phyloP scores from a whole-genome alignment of 2,329 filamentous ascomycete species.

The Aulographum hederae region DNA sequence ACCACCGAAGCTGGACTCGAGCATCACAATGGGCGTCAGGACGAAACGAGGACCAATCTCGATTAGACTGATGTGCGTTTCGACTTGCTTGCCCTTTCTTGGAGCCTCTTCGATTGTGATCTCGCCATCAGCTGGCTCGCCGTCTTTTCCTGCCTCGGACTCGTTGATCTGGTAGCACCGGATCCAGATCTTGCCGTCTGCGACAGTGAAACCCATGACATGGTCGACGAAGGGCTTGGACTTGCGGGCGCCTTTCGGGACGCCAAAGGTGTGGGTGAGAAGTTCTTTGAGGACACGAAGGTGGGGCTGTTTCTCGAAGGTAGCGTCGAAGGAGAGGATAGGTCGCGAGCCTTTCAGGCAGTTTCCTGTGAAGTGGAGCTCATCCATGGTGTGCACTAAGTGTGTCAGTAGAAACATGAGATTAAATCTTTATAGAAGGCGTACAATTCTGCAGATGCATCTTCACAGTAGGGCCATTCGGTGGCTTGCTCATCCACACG shows the following conservation, averaged over 20 bases:
- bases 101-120: slow-evolving; percentile 12
- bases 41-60: slow-evolving; percentile 93
- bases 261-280: slow-evolving; percentile 77
- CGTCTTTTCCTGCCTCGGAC: slow-evolving; percentile 39
- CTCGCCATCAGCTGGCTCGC: slow-evolving; percentile 16
- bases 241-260: slow-evolving; percentile 72
- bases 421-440: slow-evolving; percentile 11
- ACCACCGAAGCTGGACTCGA: slow-evolving; percentile 87
- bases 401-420: slow-evolving; percentile 18
- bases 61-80: slow-evolving; percentile 65
- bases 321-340: slow-evolving; percentile 75
- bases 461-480: slow-evolving; percentile 60
- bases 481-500: slow-evolving; percentile 79
- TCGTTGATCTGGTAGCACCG: slow-evolving; percentile 88
- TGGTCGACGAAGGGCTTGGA: slow-evolving; percentile 94
- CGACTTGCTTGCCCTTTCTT: slow-evolving; percentile 28
- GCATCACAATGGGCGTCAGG: slow-evolving; percentile 82
- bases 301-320: slow-evolving; percentile 68
- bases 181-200: slow-evolving; percentile 91
- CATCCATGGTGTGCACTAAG: slow-evolving; percentile 79
- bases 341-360: slow-evolving; percentile 87
- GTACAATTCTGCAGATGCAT: slow-evolving; percentile 63
- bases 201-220: slow-evolving; percentile 79
- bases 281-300: slow-evolving; percentile 76
- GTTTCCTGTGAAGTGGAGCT: slow-evolving; percentile 92